Base-by-base conservation (phyloP, 2,329 filamentous ascomycete genomes). In the Penicillium fuscoglaucum region DNA sequence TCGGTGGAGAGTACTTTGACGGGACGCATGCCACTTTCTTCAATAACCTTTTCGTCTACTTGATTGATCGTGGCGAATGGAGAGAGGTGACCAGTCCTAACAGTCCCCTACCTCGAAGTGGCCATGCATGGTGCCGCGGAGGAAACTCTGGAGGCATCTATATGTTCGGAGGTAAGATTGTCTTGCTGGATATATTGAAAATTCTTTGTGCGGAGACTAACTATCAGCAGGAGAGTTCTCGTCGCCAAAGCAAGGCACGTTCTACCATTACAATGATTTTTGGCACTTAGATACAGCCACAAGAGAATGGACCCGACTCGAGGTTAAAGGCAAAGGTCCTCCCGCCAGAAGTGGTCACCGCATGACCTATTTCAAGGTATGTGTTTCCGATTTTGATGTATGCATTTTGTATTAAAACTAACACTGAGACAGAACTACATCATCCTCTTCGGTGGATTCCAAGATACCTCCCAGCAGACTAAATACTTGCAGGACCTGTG, bases 201-300 rank as follows among this genome's bases (percentile, higher is more conserved):
- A 40, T n/a, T 28, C 13, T 29, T 12, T 35, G 17, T 24, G 6
- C 24, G 6, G 28, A 29, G 41, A 13, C 57, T 66, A 52, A 65
- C 54, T 17, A 12, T 33, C 9, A 53, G 57, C 55, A 78, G 76
- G 93, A 61, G 95, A 99, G 77, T 99, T 99, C 75, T 96, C 90
- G 58, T 93, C 89, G 29, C 95, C 95, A 2, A 98, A 97, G 73
- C 95, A 98, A 76, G 95, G 95, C 4, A 98, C 93, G 0, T 99
- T 99, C 71, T 97, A 99, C 75, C 95, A 99, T 76, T 99, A 99
- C 79, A 96, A 96, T 70, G 95, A 98, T 78, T 98, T 99, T 74
- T 99, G 95, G 93, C 84, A 89, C 50, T 83, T 98, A 44, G 93
- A 98, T 71, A 90, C 93, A 0, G 84, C 83, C 9, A 87, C 85